These are phyloP conservation scores for Carex arenaria DNA, from an alignment of 202 grass and related monocot species.

Conservation along the genomic window DNA sequence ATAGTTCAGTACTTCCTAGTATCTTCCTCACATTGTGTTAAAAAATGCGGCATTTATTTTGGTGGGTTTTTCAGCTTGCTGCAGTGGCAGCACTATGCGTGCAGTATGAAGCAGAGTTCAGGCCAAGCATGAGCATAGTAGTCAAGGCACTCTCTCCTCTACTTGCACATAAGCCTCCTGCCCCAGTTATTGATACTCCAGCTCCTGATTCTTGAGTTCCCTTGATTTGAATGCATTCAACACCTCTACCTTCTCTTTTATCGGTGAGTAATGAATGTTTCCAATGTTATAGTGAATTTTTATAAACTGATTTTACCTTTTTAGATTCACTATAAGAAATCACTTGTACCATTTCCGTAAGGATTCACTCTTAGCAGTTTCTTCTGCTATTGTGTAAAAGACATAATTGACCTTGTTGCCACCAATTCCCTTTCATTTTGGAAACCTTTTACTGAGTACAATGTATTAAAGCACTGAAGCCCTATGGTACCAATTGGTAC, in stretches of 20 bases:
- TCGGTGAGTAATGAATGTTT: conserved; percentile 13
- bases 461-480: not conserved
- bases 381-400: not conserved
- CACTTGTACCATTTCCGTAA: not conserved
- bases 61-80: conserved; percentile 50
- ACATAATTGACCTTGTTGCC: not conserved
- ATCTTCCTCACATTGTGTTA: not conserved
- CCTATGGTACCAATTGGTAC: not conserved
- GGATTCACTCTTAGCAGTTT: not conserved
- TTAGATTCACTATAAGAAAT: no score
- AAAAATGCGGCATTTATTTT: conserved; percentile 2
- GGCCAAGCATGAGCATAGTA: conserved; percentile 89
- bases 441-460: not conserved
- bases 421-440: not conserved
- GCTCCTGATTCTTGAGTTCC: conserved; percentile 29
- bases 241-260: not conserved
- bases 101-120: conserved; percentile 75
- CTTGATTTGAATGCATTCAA: conserved; percentile 9
- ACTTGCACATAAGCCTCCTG: conserved; percentile 43
- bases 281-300: not conserved
- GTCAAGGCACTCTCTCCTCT: conserved; percentile 79
- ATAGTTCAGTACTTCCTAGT: not conserved
- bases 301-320: no score
- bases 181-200: conserved; percentile 17
- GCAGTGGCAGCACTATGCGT: conserved; percentile 77